Conservation (phyloP, 805 yeast species). For the Suhomyces vadensis region DNA sequence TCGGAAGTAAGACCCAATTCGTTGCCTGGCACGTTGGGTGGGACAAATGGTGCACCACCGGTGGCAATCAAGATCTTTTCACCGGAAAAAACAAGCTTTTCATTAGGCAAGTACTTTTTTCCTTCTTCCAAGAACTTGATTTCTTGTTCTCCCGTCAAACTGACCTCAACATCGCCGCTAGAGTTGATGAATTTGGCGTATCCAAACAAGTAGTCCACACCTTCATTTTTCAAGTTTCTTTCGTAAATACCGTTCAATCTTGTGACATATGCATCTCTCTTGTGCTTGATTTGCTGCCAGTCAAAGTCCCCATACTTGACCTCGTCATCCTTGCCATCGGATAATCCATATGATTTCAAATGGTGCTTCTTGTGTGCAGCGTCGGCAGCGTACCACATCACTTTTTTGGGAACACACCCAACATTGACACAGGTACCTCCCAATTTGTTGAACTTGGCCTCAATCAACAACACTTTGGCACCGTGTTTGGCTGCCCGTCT, state of each 20-base stretch:
- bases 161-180: constrained; percentile 77
- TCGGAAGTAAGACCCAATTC: constrained; percentile 86
- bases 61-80: constrained; percentile 87
- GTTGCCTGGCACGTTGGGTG: constrained; percentile 71
- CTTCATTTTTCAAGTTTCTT: constrained; percentile 81
- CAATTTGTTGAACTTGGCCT: constrained; percentile 62
- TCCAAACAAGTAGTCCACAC: constrained; percentile 84
- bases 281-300: constrained; percentile 79
- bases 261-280: constrained; percentile 88
- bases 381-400: constrained; percentile 98
- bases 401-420: constrained; percentile 98
- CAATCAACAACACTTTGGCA: constrained; percentile 81
- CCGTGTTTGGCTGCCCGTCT: constrained; percentile 95
- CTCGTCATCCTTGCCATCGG: constrained; percentile 49
- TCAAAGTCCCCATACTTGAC: constrained; percentile 58
- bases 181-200: constrained; percentile 70
- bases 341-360: constrained; percentile 82
- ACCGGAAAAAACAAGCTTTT: constrained; percentile 65
- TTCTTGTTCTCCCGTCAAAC: constrained; percentile 44
- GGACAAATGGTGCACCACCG: constrained; percentile 83
- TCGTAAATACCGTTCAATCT: constrained; percentile 93
- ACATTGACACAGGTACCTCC: constrained; percentile 99
- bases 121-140: constrained; percentile 32
- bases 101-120: constrained; percentile 45
- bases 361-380: constrained; percentile 72